Evolutionary conservation across 208 protist genomes (phyloP), one percentile per base, ranked within the genome.

Genomic region (Tritrichomonas foetus): DNA sequence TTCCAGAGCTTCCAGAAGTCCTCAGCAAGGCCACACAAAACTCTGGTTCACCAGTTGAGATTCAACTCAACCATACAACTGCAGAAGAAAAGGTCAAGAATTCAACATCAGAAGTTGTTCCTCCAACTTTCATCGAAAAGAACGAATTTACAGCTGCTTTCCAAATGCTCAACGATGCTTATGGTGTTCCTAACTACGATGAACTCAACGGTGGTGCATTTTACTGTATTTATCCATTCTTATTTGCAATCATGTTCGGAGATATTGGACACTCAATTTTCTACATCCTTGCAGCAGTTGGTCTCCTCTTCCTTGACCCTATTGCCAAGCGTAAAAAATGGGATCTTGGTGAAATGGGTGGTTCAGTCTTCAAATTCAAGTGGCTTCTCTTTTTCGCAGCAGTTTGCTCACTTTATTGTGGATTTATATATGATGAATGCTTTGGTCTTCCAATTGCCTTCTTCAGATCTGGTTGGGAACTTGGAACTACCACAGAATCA

Each of bases 231-330:
- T 95, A 94, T 66, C 94, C 94, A 47, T 74, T 93, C 27, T 96
- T 99, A 11, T 99, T 99, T 95, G 98, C 97, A 84, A 97, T 99
- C 92, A 99, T 99, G 99, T 99, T 99, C 96, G 98, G 98, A 94
- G 99, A 99, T 96, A 96, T 99, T 57, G 98, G 98, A 47, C 99
- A 99, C 96, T 98, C 98, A 20, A 14, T 75, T 11, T n/a, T 94
- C 20, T 39, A 94, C 30, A 1, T 94, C 27, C 11, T 89, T n/a
- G 93, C 80, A 20, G 75, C 93, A 11, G 30, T 94, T 64, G 72
- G 75, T 41, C 3, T 95, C 30, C 3, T 93, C 30, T 3, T 92
- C 22, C 1, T 41, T 25, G 44, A 14, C 8, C 75, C 41, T 49
- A 30, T 72, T 47, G 30, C 41, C 72, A 69, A 33, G 3, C 20